Percentiles rank a stretch among this genome's conserved stretches.
Evolutionary conservation across 2,329 filamentous ascomycete genomes (phyloP).

Genomic region (Chalara sp.): DNA sequence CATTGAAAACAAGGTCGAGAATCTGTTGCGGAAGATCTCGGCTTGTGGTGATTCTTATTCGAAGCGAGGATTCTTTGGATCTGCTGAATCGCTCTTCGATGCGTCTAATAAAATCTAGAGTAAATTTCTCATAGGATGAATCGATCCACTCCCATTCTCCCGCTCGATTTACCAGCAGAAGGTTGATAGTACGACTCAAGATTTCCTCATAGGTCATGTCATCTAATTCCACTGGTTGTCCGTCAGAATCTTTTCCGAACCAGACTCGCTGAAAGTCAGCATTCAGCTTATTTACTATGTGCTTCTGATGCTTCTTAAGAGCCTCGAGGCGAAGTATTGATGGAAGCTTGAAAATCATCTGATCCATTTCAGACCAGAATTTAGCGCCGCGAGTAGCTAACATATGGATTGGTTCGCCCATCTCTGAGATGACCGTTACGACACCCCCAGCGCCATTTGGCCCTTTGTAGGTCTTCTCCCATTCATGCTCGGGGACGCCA

Average conservation of each 20-base stretch:
- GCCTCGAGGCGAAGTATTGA: background rate
- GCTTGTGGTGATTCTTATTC: background rate
- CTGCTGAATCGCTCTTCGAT: background rate
- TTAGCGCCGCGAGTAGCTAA: background rate
- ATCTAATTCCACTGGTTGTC: background rate
- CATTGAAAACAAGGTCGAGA: slow-evolving; percentile 67
- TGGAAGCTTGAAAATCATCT: slow-evolving; percentile 1
- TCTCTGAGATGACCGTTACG: background rate
- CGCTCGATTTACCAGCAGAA: background rate
- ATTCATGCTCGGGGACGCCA: background rate
- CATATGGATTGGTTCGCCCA: background rate
- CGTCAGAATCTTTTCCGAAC: background rate
- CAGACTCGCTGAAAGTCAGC: background rate
- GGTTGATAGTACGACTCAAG: background rate
- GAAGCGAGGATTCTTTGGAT: background rate
- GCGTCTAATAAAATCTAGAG: background rate
- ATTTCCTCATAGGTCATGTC: slow-evolving; percentile 1
- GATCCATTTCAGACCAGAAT: slow-evolving; percentile 1
- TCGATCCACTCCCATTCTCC: background rate
- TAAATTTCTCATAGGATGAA: background rate
- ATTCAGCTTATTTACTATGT: background rate
- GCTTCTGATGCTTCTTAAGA: background rate
- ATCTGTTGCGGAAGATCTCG: slow-evolving; percentile 58
- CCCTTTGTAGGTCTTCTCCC: background rate
- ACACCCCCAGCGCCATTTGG: background rate